phyloP scores from a whole-genome alignment of 2,329 filamentous ascomycete genomes.

The Hypoxylon sp. region DNA sequence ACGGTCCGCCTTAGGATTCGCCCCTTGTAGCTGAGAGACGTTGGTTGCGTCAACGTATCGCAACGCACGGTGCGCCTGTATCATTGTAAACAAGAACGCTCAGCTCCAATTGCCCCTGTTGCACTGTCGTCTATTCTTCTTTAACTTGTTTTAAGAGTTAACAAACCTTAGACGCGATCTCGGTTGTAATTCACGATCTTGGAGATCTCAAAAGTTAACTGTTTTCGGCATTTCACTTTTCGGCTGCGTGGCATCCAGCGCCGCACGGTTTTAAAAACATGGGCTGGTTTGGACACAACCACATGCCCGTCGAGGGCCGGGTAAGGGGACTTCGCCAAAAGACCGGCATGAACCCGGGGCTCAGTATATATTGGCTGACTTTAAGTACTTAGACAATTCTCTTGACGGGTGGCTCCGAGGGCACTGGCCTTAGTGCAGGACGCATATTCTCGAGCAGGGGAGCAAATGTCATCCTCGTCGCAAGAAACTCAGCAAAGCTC shows the following conservation, averaged over 20 bases:
- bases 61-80: not conserved
- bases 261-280: slow-evolving; percentile 4
- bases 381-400: slow-evolving; percentile 11
- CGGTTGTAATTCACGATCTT: not conserved
- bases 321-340: slow-evolving; percentile 55
- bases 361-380: slow-evolving; percentile 50
- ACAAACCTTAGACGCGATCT: not conserved
- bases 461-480: slow-evolving; percentile 82
- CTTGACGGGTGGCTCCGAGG: slow-evolving; percentile 86
- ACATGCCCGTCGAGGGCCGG: slow-evolving; percentile 83
- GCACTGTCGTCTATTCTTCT: not conserved
- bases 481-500: slow-evolving; percentile 76
- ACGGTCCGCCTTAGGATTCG: too few species aligned
- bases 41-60: not conserved
- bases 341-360: slow-evolving; percentile 68
- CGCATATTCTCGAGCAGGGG: slow-evolving; percentile 79
- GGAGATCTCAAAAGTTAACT: not conserved
- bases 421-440: slow-evolving; percentile 80
- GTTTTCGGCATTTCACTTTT: not conserved
- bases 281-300: slow-evolving; percentile 70
- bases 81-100: too few species aligned
- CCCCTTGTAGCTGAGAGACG: too few species aligned
- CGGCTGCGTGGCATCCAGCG: not conserved
- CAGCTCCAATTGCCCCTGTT: not conserved
- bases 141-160: not conserved